phyloP scores from a whole-genome alignment of 169 alveolate species.

The Plasmodium malariae region DNA sequence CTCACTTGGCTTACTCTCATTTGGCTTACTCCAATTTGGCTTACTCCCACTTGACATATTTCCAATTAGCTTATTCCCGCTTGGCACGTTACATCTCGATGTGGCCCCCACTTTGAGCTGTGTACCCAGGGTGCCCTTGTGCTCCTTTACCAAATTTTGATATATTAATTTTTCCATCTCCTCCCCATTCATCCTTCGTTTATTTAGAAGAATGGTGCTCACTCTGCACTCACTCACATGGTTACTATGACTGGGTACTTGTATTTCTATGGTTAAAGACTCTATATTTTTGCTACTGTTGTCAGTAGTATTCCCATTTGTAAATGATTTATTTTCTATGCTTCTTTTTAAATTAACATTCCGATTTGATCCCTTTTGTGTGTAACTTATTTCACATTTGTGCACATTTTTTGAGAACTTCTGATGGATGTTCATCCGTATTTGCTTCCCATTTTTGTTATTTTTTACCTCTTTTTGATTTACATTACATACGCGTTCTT shows the following conservation, averaged over 20 bases:
- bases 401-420: background rate
- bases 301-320: background rate
- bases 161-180: slow-evolving; percentile 17
- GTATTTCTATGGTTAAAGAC: background rate
- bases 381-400: background rate
- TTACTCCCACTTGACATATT: background rate
- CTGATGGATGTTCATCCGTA: background rate
- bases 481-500: background rate
- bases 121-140: background rate
- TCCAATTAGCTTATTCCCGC: background rate
- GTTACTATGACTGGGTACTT: background rate
- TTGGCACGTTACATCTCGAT: too few relatives aligned
- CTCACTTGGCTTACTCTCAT: background rate
- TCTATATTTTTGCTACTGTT: background rate
- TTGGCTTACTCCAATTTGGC: background rate
- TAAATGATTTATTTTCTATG: background rate
- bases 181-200: background rate
- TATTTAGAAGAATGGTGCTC: background rate
- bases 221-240: background rate
- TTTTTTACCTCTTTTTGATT: background rate
- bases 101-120: background rate
- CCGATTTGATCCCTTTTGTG: background rate
- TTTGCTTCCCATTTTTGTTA: background rate
- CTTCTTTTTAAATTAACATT: background rate
- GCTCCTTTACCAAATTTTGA: background rate